phyloP scores from a whole-genome alignment of 1,284 basidiomycete genomes.

The Polyporus tsugae region DNA sequence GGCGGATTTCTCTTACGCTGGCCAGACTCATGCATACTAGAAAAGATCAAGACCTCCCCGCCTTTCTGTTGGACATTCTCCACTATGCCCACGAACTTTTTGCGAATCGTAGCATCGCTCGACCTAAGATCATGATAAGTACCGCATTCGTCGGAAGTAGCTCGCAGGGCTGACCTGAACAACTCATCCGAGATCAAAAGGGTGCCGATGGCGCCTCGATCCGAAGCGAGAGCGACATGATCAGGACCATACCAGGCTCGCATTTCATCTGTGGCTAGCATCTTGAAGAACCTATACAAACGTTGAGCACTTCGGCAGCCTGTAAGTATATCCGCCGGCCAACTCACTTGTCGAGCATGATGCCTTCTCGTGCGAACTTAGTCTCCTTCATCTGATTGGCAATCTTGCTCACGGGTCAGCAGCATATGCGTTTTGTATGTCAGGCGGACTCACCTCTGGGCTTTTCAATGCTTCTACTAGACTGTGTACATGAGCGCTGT shows the following conservation, averaged over 20 bases:
- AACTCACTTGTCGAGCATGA: slow-evolving; percentile 85
- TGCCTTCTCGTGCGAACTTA: slow-evolving; percentile 96
- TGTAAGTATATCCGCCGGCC: slow-evolving; percentile 10
- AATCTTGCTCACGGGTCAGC: slow-evolving; percentile 53
- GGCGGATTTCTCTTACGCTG: slow-evolving; percentile 70
- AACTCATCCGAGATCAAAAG: slow-evolving; percentile 95
- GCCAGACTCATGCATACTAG: slow-evolving; percentile 98
- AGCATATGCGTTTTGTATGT: slow-evolving; percentile 9
- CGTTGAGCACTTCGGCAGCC: not conserved
- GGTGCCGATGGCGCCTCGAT: slow-evolving; percentile 94
- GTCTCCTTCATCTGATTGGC: slow-evolving; percentile 90
- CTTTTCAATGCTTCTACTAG: slow-evolving; percentile 94
- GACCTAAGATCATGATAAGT: slow-evolving; percentile 50
- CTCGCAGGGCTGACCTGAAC: slow-evolving; percentile 72
- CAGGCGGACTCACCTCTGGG: slow-evolving; percentile 72
- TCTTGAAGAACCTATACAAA: slow-evolving; percentile 88
- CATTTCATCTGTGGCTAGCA: slow-evolving; percentile 93
- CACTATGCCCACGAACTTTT: slow-evolving; percentile 89
- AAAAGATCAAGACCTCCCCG: slow-evolving; percentile 95
- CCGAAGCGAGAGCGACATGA: slow-evolving; percentile 91
- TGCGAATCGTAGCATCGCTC: slow-evolving; percentile 78
- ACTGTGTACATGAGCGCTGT: slow-evolving; percentile 95
- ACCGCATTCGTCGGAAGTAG: not conserved
- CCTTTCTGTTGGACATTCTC: slow-evolving; percentile 91
- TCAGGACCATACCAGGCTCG: slow-evolving; percentile 98